These are phyloP conservation scores for Alternaria tenuissima DNA, from an alignment of 2,329 filamentous ascomycete genomes.

Conservation along the genomic window DNA sequence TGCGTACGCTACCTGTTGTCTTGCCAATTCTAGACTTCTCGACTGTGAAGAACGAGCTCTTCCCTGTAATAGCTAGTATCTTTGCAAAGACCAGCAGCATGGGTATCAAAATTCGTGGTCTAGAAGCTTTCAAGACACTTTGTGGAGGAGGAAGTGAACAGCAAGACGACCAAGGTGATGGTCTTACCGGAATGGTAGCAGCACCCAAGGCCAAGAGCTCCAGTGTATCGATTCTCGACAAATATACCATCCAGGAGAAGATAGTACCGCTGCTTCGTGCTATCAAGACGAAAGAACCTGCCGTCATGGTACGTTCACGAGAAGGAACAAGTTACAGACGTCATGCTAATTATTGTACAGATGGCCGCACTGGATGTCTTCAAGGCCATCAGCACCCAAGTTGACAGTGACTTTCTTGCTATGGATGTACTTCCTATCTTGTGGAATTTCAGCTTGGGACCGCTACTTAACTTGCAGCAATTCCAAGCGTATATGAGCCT, in stretches of 20 bases:
- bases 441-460: conserved; percentile 91
- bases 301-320: conserved; percentile 74
- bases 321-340: not conserved
- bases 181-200: conserved; percentile 73
- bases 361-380: conserved; percentile 89
- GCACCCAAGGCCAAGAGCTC: conserved; percentile 66
- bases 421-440: conserved; percentile 88
- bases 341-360: conserved; percentile 29
- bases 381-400: conserved; percentile 79
- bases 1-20: conserved; percentile 80
- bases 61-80: conserved; percentile 87
- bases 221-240: conserved; percentile 84
- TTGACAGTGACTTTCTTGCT: conserved; percentile 89
- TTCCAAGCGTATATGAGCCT: conserved; percentile 91
- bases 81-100: conserved; percentile 94
- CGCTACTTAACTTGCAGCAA: conserved; percentile 81
- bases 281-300: conserved; percentile 97
- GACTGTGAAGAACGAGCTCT: conserved; percentile 96
- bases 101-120: conserved; percentile 89
- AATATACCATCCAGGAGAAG: conserved; percentile 98
- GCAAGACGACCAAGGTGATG: conserved; percentile 64
- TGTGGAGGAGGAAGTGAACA: conserved; percentile 74
- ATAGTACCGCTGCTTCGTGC: conserved; percentile 87
- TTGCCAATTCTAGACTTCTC: conserved; percentile 91
- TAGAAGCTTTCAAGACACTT: conserved; percentile 88